Evolutionary conservation across 441 rosid species (phyloP).

Genomic region (Adansonia gregorii): DNA sequence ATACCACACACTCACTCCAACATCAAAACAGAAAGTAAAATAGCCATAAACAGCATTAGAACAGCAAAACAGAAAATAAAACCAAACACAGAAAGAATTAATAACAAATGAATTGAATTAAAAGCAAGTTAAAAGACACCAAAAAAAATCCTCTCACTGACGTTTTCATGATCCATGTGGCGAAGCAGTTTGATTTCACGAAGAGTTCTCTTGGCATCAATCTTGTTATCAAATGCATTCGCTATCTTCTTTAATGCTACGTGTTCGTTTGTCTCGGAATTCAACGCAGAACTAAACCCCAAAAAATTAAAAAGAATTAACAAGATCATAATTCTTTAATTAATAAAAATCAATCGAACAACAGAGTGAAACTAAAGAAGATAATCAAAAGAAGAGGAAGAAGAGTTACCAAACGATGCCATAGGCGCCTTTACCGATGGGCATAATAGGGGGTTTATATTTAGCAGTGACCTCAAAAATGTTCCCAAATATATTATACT

Average conservation of each 20-base stretch:
- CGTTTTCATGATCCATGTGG: slow-evolving; percentile 89
- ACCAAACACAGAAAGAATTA: neutral
- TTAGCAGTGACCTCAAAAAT: slow-evolving; percentile 92
- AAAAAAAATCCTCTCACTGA: slow-evolving; percentile 55
- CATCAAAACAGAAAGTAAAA: no score
- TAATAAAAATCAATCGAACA: slow-evolving; percentile 12
- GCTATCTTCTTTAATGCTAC: slow-evolving; percentile 86
- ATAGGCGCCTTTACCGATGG: slow-evolving; percentile 87
- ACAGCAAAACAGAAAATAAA: neutral
- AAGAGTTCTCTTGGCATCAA: slow-evolving; percentile 85
- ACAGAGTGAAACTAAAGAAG: slow-evolving; percentile 18
- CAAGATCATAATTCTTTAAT: neutral
- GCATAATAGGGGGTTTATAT: slow-evolving; percentile 91
- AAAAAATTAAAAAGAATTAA: slow-evolving; percentile 21
- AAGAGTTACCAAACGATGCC: slow-evolving; percentile 79
- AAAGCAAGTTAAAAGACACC: neutral
- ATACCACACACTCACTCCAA: no score
- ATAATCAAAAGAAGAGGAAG: neutral
- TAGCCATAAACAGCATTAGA: neutral
- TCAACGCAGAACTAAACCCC: slow-evolving; percentile 57
- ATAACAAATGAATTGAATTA: neutral
- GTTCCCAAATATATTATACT: slow-evolving; percentile 89
- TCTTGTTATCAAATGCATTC: slow-evolving; percentile 69
- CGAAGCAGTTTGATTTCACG: slow-evolving; percentile 95
- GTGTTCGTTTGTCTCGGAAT: slow-evolving; percentile 73